Evolutionary conservation across 2,329 filamentous ascomycete species (phyloP).

Genomic region (Exophiala sp.): DNA sequence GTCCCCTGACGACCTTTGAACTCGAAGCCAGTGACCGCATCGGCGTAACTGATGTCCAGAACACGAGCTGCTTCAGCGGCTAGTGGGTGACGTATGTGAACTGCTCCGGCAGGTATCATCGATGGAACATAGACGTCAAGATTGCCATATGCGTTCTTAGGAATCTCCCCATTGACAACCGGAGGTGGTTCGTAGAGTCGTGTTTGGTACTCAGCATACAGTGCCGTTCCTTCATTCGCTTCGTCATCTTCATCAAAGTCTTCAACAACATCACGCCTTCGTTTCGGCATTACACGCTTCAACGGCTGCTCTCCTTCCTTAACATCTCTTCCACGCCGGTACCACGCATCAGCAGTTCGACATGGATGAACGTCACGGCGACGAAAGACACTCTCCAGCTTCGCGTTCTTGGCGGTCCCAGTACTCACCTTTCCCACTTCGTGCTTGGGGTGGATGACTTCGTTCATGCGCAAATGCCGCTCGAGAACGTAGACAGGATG

Average conservation of each 20-base stretch:
- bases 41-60: constrained; percentile 78
- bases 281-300: constrained; percentile 63
- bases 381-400: constrained; percentile 75
- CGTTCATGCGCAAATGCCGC: constrained; percentile 75
- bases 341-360: constrained; percentile 83
- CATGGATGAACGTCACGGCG: constrained; percentile 75
- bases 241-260: constrained; percentile 41
- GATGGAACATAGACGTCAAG: constrained; percentile 61
- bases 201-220: constrained; percentile 62
- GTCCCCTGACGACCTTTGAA: constrained; percentile 85
- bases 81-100: constrained; percentile 54
- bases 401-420: constrained; percentile 51
- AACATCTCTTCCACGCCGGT: constrained; percentile 76
- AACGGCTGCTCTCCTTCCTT: constrained; percentile 74
- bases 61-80: constrained; percentile 58
- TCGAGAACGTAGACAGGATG: constrained; percentile 82
- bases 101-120: constrained; percentile 61
- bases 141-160: constrained; percentile 60
- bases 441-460: constrained; percentile 71
- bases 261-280: constrained; percentile 32
- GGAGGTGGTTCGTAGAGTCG: constrained; percentile 72
- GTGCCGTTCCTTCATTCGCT: constrained; percentile 52
- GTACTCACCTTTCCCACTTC: constrained; percentile 74
- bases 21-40: constrained; percentile 83
- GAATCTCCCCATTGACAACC: constrained; percentile 68